Evolutionary conservation across 73 alveolate species (phyloP).

Genomic region (Tetrahymena borealis): DNA sequence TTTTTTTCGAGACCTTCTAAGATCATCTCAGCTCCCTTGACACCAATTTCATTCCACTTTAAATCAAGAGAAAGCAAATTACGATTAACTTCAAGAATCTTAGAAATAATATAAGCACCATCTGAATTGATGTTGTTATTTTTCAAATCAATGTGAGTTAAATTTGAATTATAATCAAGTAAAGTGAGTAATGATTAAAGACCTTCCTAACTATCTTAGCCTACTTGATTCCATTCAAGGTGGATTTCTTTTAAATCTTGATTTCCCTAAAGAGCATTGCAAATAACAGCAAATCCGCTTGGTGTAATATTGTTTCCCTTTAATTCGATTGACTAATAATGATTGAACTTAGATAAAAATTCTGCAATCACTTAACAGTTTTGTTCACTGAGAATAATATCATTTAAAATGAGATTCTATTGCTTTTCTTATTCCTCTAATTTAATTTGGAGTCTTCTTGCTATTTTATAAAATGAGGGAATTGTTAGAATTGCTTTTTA

Average conservation of each 20-base stretch:
- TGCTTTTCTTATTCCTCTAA: background rate
- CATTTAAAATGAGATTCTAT: background rate
- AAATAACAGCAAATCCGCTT: slow-evolving; percentile 28
- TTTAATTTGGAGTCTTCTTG: background rate
- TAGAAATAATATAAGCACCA: background rate
- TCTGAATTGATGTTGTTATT: slow-evolving; percentile 29
- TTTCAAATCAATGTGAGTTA: slow-evolving; percentile 16
- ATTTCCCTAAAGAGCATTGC: slow-evolving; percentile 13
- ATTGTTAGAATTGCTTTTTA: background rate
- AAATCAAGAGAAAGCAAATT: slow-evolving; percentile 20
- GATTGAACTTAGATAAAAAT: background rate
- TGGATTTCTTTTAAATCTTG: slow-evolving; percentile 9
- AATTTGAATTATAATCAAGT: slow-evolving; percentile 6
- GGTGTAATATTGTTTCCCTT: slow-evolving; percentile 37
- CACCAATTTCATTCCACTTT: slow-evolving; percentile 46
- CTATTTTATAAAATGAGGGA: background rate
- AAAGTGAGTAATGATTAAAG: slow-evolving; percentile 15
- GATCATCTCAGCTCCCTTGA: slow-evolving; percentile 22
- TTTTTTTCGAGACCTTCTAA: slow-evolving; percentile 20
- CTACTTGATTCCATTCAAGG: slow-evolving; percentile 40
- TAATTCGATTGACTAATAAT: background rate
- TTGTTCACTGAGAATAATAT: background rate
- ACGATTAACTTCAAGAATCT: background rate
- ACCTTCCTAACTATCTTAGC: slow-evolving; percentile 19
- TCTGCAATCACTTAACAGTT: background rate